Conservation (phyloP, 352 stramenopile genomes). For the Phytophthora sansomeana region DNA sequence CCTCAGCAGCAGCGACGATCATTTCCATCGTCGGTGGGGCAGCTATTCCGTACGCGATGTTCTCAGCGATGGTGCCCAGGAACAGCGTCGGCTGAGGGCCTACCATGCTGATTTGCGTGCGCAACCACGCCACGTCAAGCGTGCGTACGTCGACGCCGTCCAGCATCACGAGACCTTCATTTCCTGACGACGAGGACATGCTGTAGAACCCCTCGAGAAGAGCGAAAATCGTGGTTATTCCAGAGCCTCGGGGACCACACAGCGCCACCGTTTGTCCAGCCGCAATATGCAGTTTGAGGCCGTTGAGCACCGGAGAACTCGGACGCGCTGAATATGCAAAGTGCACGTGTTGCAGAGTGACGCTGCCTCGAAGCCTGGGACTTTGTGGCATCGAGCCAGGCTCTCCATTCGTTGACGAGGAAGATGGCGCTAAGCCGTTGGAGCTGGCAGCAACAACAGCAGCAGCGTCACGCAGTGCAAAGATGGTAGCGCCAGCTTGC, state of each 20-base stretch:
- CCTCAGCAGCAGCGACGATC: conserved; percentile 87
- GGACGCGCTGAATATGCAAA: conserved; percentile 56
- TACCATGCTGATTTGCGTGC: conserved; percentile 67
- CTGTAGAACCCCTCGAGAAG: conserved; percentile 84
- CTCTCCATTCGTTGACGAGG: conserved; percentile 16
- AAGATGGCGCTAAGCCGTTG: conserved; percentile 16
- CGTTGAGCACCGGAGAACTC: conserved; percentile 23
- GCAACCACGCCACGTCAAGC: conserved; percentile 72
- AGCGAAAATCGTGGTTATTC: conserved; percentile 63
- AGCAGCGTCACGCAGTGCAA: conserved; percentile 38
- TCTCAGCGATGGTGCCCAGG: conserved; percentile 68
- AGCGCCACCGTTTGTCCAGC: conserved; percentile 45
- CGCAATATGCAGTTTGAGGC: conserved; percentile 29
- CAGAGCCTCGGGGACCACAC: conserved; percentile 41
- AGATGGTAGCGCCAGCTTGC: conserved; percentile 37
- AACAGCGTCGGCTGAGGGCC: conserved; percentile 64
- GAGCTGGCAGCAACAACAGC: conserved; percentile 13
- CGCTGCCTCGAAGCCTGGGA: conserved; percentile 35
- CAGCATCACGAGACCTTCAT: conserved; percentile 65
- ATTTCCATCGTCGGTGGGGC: conserved; percentile 60
- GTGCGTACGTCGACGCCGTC: conserved; percentile 78
- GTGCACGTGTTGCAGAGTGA: conserved; percentile 47
- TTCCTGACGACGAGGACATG: conserved; percentile 22
- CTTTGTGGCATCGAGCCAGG: conserved; percentile 23
- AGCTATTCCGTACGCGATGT: conserved; percentile 69